Evolutionary conservation across 768 basidiomycete species (phyloP).

Genomic region (Tephrocybe sp.): DNA sequence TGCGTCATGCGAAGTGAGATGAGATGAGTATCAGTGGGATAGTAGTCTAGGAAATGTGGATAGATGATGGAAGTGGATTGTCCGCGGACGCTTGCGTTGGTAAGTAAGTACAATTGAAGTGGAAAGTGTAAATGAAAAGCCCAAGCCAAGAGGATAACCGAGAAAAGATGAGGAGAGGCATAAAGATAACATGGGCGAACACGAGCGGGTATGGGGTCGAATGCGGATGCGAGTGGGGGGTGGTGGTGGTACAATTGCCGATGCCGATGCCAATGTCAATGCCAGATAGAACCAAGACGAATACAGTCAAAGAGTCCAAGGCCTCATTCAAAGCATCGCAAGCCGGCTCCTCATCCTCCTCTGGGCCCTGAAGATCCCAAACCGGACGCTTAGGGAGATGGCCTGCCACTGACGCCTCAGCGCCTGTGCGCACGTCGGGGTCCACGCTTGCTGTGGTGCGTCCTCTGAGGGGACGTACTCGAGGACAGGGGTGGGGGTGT

Average conservation of each 20-base stretch:
- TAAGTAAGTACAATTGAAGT: too few relatives aligned
- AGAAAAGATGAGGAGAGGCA: neutral
- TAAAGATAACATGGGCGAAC: neutral
- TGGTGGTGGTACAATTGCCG: slow-evolving; percentile 3
- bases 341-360: slow-evolving; percentile 31
- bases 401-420: slow-evolving; percentile 65
- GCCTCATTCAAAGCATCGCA: slow-evolving; percentile 16
- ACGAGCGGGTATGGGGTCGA: neutral
- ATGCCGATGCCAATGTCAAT: slow-evolving; percentile 5
- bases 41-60: too few relatives aligned
- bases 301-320: neutral
- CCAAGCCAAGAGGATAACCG: too few relatives aligned
- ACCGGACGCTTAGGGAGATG: slow-evolving; percentile 52
- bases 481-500: slow-evolving; percentile 5
- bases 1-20: too few relatives aligned
- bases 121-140: too few relatives aligned
- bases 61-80: too few relatives aligned
- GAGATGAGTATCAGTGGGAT: too few relatives aligned
- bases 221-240: neutral
- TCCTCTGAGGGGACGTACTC: slow-evolving; percentile 7
- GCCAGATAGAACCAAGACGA: neutral
- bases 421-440: slow-evolving; percentile 57
- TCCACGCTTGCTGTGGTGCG: slow-evolving; percentile 28
- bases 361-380: slow-evolving; percentile 54
- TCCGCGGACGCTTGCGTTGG: too few relatives aligned